Percentiles rank a stretch among this genome's conserved stretches.
Evolutionary conservation across 2,329 filamentous ascomycete genomes (phyloP).

Genomic region (Aspergillus hiratsukae): DNA sequence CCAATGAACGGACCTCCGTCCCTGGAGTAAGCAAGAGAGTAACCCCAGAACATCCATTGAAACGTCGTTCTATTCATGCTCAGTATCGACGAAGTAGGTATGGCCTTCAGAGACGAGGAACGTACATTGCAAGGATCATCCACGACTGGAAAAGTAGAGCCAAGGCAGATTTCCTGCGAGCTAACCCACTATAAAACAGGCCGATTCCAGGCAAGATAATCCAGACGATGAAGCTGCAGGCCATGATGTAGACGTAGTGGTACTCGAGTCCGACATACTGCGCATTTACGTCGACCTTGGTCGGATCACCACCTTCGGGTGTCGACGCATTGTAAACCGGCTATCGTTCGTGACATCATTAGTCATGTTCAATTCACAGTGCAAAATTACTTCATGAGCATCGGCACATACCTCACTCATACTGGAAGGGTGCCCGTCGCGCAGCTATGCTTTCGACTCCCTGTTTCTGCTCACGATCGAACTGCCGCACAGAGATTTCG

Average conservation of each 20-base stretch:
- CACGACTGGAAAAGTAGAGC: slow-evolving; percentile 60
- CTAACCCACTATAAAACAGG: slow-evolving; percentile 60
- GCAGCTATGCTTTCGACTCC: not conserved
- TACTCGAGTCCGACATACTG: slow-evolving; percentile 57
- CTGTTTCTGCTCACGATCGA: not conserved
- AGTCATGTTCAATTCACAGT: not conserved
- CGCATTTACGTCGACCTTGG: slow-evolving; percentile 52
- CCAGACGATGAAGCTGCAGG: slow-evolving; percentile 60
- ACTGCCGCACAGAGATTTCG: no score
- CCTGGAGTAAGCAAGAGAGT: slow-evolving; percentile 58
- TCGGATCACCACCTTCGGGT: slow-evolving; percentile 53
- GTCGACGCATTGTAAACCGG: slow-evolving; percentile 32
- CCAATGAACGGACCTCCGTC: slow-evolving; percentile 61
- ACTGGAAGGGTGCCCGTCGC: not conserved
- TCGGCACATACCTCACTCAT: slow-evolving; percentile 1
- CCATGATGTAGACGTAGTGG: slow-evolving; percentile 55
- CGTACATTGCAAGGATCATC: slow-evolving; percentile 52
- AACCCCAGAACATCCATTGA: slow-evolving; percentile 62
- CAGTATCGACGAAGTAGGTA: not conserved
- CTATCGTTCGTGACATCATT: slow-evolving; percentile 14
- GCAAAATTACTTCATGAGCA: not conserved
- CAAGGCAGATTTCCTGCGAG: slow-evolving; percentile 59
- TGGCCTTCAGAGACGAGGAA: not conserved
- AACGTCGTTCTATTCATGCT: slow-evolving; percentile 35
- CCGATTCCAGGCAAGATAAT: slow-evolving; percentile 65